Base-by-base conservation (phyloP, 1,139 yeast genomes). In the Pneumocystis wakefieldiae region DNA sequence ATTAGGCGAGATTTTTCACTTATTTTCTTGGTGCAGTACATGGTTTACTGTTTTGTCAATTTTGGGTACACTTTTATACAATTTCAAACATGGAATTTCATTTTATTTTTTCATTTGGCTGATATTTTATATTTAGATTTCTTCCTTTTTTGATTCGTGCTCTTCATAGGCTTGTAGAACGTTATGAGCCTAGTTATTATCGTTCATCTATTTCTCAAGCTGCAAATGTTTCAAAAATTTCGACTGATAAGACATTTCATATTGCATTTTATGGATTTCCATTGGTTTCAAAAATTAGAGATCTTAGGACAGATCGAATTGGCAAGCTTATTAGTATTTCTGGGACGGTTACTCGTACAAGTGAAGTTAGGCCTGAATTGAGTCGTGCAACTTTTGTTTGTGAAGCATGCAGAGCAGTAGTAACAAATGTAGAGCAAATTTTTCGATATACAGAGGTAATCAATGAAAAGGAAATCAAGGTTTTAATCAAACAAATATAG, bases 331-430 rank as follows among this genome's bases (percentile, higher is more conserved):
- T 89, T 78, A 80, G 95, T 14, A 87, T 92, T 48, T 85, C 94
- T 53, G 99, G 98, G 62, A 94, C 99, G 0, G 96, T 94, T 2
- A 92, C 98, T 0, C 81, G 98, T 73, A 90, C 98, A 1, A 87
- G 96, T 38, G 98, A 94, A 76, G 97, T 94, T 17, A 83, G 98
- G 66, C 99, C 99, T 0, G 99, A 94, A 73, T 79, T 92, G 66
- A 89, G 81, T 76, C 83, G 81, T 66, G 99, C 91, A 6, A 82
- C 94, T 32, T 92, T 92, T 73, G 83, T 90, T 1, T 92, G 99
- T 77, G 96, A 89, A 70, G 78, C 83, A 71, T 92, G 99, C 74
- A 82, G 88, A 62, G 87, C 97, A 0, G 77, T 86, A 1, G 85
- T 91, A 35, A 94, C 88, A 69, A 92, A 91, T 62, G 87, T 92